Conservation (phyloP, 441 rosid genomes). For the Pelargonium australe region DNA sequence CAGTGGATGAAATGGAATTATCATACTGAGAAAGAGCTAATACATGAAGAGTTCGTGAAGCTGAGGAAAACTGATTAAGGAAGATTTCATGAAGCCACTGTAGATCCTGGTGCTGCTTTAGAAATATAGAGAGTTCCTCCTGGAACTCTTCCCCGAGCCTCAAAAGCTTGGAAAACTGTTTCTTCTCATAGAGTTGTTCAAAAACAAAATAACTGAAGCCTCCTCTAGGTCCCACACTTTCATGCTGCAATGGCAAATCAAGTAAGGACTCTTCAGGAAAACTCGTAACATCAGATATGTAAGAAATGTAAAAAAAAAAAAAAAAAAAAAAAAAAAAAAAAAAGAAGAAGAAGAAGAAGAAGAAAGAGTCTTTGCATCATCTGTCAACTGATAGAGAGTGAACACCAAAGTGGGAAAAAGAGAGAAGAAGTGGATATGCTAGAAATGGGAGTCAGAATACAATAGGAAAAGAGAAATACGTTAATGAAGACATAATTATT, state of each 20-base stretch:
- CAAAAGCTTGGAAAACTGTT: conserved; percentile 68
- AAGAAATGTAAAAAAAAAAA: background rate
- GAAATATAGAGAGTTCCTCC: conserved; percentile 63
- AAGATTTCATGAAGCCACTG: conserved; percentile 86
- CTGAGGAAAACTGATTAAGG: conserved; percentile 76
- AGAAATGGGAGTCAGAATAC: background rate
- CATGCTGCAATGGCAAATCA: conserved; percentile 47
- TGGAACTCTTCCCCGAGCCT: conserved; percentile 95
- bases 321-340: too few relatives aligned
- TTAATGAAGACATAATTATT: background rate
- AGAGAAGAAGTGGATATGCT: background rate
- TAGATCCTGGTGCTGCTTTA: conserved; percentile 56
- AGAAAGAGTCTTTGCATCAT: background rate
- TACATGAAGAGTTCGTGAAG: conserved; percentile 75
- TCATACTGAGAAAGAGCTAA: conserved; percentile 70
- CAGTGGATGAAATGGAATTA: conserved; percentile 30
- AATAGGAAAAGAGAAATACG: background rate
- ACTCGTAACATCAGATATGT: background rate
- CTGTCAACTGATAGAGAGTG: background rate
- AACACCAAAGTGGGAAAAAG: background rate
- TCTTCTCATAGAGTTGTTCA: conserved; percentile 54
- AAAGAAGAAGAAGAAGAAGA: too few relatives aligned
- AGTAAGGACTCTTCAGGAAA: conserved; percentile 3
- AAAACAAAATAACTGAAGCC: conserved; percentile 92
- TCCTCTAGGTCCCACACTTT: conserved; percentile 82